Evolutionary conservation across 2,329 filamentous ascomycete genomes (phyloP).

Genomic region (Claviceps sp.): DNA sequence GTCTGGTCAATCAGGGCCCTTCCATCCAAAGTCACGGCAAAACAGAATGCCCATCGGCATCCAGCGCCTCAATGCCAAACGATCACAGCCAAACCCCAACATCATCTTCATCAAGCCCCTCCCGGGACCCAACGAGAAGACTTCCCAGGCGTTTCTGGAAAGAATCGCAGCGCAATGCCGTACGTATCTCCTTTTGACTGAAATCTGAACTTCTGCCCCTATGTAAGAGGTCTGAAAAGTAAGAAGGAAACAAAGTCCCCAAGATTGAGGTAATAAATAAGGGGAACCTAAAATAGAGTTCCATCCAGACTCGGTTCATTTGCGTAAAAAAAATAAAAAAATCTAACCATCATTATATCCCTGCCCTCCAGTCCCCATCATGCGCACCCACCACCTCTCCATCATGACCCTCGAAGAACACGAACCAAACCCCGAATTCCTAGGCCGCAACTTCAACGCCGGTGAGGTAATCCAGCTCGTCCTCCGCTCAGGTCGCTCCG

Average conservation of each 20-base stretch:
- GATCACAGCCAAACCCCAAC: conserved; percentile 59
- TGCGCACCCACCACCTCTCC: conserved; percentile 50
- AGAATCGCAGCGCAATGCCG: conserved; percentile 70
- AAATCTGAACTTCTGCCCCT: too few relatives aligned
- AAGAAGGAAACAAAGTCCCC: too few relatives aligned
- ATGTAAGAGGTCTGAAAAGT: too few relatives aligned
- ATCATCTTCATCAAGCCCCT: conserved; percentile 81
- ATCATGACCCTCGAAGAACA: conserved; percentile 69
- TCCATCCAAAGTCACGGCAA: neutral
- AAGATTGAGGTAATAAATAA: too few relatives aligned
- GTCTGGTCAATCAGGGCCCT: too few relatives aligned
- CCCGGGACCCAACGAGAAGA: conserved; percentile 46
- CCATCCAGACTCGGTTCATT: too few relatives aligned
- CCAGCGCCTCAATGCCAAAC: conserved; percentile 63
- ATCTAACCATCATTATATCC: too few relatives aligned
- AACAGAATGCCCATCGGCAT: conserved; percentile 60
- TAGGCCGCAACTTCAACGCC: conserved; percentile 81
- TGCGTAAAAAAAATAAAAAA: too few relatives aligned
- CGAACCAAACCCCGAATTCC: conserved; percentile 67
- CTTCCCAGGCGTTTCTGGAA: conserved; percentile 58
- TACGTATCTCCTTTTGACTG: conserved; percentile 18
- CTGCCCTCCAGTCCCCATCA: conserved; percentile 44
- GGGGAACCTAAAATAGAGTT: too few relatives aligned
- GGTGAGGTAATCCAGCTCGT: conserved; percentile 81
- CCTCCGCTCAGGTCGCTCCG: conserved; percentile 49